phyloP scores from a whole-genome alignment of 75 land plant species.

The Cupressus sempervirens region DNA sequence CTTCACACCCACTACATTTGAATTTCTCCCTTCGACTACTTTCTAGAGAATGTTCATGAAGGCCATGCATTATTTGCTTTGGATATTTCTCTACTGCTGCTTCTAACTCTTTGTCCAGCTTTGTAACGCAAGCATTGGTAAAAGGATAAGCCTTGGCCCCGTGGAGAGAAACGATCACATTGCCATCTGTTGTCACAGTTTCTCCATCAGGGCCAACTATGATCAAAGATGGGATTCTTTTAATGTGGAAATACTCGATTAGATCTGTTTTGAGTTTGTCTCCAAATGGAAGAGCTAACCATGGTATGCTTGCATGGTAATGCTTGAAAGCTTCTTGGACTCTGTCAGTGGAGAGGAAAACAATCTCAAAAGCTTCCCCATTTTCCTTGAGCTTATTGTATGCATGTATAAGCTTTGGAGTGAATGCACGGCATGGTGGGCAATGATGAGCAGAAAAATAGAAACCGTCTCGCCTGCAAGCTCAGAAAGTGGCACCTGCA shows the following conservation, averaged over 20 bases:
- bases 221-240: conserved; percentile 50
- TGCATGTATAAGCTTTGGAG: conserved; percentile 46
- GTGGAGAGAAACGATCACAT: not conserved
- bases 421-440: conserved; percentile 61
- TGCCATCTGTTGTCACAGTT: conserved; percentile 43
- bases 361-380: conserved; percentile 39
- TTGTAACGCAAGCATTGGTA: not conserved
- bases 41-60: conserved; percentile 30
- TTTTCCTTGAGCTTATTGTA: conserved; percentile 53
- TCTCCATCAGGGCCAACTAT: conserved; percentile 56
- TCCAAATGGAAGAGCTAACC: conserved; percentile 66
- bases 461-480: conserved; percentile 52
- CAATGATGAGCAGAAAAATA: conserved; percentile 82
- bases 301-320: conserved; percentile 57
- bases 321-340: conserved; percentile 48
- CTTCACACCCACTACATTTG: conserved; percentile 31
- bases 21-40: conserved; percentile 23
- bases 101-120: conserved; percentile 14
- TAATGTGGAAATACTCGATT: conserved; percentile 33
- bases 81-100: conserved; percentile 25
- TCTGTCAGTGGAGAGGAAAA: conserved; percentile 58
- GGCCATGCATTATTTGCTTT: conserved; percentile 16
- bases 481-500: conserved; percentile 46
- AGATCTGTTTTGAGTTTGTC: conserved; percentile 38
- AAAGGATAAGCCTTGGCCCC: too few relatives aligned